A percentile compares a stretch with the other conserved stretches of the same genome.
Evolutionary conservation across 495 filamentous ascomycete species (phyloP).

Genomic region (Penicillium antarcticum): DNA sequence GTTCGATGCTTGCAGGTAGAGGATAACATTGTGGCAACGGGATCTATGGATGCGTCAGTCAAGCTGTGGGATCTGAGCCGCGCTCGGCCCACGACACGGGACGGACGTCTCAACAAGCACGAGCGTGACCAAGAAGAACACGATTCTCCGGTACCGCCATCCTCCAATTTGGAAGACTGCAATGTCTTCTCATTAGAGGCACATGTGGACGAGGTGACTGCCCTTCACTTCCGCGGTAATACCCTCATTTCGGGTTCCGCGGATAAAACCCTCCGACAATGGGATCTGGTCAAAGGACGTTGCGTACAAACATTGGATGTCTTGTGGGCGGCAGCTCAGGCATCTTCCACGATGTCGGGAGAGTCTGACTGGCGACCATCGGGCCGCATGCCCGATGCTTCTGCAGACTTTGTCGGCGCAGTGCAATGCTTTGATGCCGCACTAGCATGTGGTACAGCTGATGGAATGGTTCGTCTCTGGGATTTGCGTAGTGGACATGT

Average conservation of each 20-base stretch:
- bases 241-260: conserved; percentile 93
- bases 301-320: conserved; percentile 98
- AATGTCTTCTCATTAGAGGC: conserved; percentile 81
- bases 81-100: conserved; percentile 55
- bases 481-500: conserved; percentile 96
- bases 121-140: conserved; percentile 60
- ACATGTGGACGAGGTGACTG: conserved; percentile 92
- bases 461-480: conserved; percentile 97
- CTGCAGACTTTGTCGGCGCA: conserved; percentile 91
- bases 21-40: conserved; percentile 92
- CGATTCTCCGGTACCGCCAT: conserved; percentile 51
- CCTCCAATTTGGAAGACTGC: conserved; percentile 80
- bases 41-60: conserved; percentile 94
- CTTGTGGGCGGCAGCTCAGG: conserved; percentile 97
- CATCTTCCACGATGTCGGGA: conserved; percentile 63
- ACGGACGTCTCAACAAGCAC: conserved; percentile 62
- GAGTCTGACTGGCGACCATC: conserved; percentile 53
- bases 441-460: conserved; percentile 94
- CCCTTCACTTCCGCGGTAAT: conserved; percentile 82
- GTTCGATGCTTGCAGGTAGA: conserved; percentile 92
- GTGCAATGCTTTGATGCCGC: conserved; percentile 97
- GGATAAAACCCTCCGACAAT: conserved; percentile 95
- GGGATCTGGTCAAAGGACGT: conserved; percentile 92
- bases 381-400: conserved; percentile 58
- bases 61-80: conserved; percentile 87